A percentile compares a stretch with the other conserved stretches of the same genome.
Evolutionary conservation across 352 stramenopile species (phyloP).

Genomic region (Halophytophthora batemanensis): DNA sequence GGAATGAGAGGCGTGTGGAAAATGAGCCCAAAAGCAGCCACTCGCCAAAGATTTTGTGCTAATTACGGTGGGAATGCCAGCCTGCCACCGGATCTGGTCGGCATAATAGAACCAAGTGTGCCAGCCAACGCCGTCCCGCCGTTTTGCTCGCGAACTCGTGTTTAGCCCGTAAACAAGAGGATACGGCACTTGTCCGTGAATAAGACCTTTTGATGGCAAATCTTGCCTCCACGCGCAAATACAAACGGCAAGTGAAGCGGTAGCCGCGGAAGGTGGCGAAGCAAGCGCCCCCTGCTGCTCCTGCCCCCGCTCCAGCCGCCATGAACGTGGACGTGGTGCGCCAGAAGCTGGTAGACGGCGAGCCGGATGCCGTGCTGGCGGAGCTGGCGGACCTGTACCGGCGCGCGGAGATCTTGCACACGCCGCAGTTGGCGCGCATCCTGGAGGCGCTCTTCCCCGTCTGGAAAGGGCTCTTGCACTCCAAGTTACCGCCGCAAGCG

Average conservation of each 20-base stretch:
- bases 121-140: too few species aligned
- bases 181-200: too few species aligned
- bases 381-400: constrained; percentile 86
- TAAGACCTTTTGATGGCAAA: constrained; percentile 6
- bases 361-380: constrained; percentile 70
- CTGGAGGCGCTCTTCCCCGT: constrained; percentile 90
- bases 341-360: constrained; percentile 81
- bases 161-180: not conserved
- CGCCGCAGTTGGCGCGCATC: constrained; percentile 88
- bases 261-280: constrained; percentile 14
- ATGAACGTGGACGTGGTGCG: constrained; percentile 89
- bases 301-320: constrained; percentile 5
- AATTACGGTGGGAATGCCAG: too few species aligned
- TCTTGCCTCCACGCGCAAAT: constrained; percentile 3
- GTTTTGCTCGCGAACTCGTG: too few species aligned
- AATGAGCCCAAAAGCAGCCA: too few species aligned
- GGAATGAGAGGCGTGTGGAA: too few species aligned
- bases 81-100: too few species aligned
- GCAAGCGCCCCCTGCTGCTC: not conserved
- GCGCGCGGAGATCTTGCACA: constrained; percentile 87
- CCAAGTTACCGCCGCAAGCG: constrained; percentile 70
- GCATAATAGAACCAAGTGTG: too few species aligned
- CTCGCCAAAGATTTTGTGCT: too few species aligned
- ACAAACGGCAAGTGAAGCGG: constrained; percentile 20
- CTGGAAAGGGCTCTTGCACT: constrained; percentile 83